A percentile compares a stretch with the other conserved stretches of the same genome.
These are phyloP conservation scores for Zizania latifolia DNA, from an alignment of 176 grass and related monocot genomes.

Conservation along the genomic window DNA sequence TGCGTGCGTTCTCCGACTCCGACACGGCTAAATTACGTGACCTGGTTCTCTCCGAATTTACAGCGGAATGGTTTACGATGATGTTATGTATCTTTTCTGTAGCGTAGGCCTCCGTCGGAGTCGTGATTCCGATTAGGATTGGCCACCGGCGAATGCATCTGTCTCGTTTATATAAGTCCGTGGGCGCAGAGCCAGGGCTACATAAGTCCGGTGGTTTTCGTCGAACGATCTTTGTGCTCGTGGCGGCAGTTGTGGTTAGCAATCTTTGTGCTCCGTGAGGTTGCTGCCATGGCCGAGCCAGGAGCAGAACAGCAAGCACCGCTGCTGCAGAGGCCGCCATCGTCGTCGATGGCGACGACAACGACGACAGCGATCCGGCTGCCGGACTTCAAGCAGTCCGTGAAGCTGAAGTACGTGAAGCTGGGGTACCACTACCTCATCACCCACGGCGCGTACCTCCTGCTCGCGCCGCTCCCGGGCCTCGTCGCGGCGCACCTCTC, in stretches of 20 bases:
- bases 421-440: conserved; percentile 69
- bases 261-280: background rate
- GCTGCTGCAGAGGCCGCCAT: background rate
- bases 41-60: too few relatives aligned
- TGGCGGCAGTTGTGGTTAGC: background rate
- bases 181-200: background rate
- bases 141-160: background rate
- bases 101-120: background rate
- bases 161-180: background rate
- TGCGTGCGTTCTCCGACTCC: background rate
- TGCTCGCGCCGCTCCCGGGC: conserved; percentile 16
- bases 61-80: too few relatives aligned
- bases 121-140: background rate
- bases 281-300: conserved; percentile 1
- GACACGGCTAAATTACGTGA: background rate
- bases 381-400: conserved; percentile 53
- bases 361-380: background rate
- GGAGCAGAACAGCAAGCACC: background rate
- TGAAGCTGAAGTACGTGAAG: conserved; percentile 84
- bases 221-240: background rate
- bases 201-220: background rate
- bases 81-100: background rate
- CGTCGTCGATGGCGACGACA: background rate
- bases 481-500: conserved; percentile 51
- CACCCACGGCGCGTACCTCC: conserved; percentile 52